Percentiles rank a stretch among this genome's conserved stretches.
phyloP scores from a whole-genome alignment of 83 land plant genomes.

The Diphasiastrum complanatum region DNA sequence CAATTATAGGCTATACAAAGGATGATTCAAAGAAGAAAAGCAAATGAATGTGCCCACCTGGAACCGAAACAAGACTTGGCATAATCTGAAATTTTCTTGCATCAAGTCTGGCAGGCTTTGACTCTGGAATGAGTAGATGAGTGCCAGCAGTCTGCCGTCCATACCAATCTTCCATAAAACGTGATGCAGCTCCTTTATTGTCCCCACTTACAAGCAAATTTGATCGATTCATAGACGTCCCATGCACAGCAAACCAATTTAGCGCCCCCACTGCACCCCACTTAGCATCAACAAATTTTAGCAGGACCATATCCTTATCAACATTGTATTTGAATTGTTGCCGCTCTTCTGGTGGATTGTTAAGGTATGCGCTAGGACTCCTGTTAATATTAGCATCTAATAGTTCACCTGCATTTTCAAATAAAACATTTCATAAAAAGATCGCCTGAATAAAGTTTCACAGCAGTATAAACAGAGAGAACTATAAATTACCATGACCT shows the following conservation, averaged over 20 bases:
- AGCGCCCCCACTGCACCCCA: constrained; percentile 2
- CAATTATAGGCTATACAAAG: too few relatives aligned
- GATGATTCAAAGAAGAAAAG: too few relatives aligned
- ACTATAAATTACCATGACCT: too few relatives aligned
- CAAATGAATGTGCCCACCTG: too few relatives aligned
- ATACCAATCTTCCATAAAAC: constrained; percentile 15
- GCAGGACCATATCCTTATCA: constrained; percentile 12
- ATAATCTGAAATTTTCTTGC: too few relatives aligned
- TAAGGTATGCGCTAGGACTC: constrained; percentile 11
- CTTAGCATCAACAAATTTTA: constrained; percentile 1
- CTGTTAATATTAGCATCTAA: constrained; percentile 14
- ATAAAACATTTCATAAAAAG: too few relatives aligned
- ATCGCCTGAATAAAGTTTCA: too few relatives aligned
- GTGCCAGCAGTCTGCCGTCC: background rate
- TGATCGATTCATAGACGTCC: constrained; percentile 11
- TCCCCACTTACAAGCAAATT: constrained; percentile 8
- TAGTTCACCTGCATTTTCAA: constrained; percentile 14
- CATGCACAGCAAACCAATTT: too few relatives aligned
- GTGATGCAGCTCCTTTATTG: constrained; percentile 11
- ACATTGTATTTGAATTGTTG: constrained; percentile 8
- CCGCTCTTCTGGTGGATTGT: constrained; percentile 9
- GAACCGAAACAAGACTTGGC: too few relatives aligned
- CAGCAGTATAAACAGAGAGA: too few relatives aligned
- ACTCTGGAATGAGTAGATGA: too few relatives aligned
- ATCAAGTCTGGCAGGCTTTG: too few relatives aligned